These are phyloP conservation scores for Aureobasidium vineae DNA, from an alignment of 2,329 filamentous ascomycete species.

Conservation along the genomic window DNA sequence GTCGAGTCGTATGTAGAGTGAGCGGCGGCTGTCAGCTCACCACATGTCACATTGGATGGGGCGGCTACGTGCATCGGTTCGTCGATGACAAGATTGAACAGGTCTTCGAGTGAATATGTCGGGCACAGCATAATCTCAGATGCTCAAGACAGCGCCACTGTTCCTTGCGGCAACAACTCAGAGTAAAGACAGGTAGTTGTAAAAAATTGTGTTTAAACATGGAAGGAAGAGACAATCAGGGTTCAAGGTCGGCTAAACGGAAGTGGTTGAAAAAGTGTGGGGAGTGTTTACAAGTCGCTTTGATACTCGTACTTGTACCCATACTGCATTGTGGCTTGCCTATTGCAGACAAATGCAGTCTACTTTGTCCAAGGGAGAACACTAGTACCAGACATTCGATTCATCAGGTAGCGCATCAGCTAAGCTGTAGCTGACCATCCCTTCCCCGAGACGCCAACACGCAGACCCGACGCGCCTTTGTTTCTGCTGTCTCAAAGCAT, in stretches of 20 bases:
- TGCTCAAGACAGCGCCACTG: not conserved
- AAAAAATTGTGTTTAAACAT: not conserved
- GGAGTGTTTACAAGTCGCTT: constrained; percentile 13
- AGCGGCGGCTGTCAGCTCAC: not conserved
- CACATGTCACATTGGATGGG: constrained; percentile 7
- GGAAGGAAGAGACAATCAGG: not conserved
- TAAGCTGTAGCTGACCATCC: not conserved
- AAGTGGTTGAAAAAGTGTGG: not conserved
- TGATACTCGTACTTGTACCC: constrained; percentile 1
- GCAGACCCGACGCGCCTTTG: not conserved
- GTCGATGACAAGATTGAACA: not conserved
- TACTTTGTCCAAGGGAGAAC: not conserved
- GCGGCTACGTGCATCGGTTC: constrained; percentile 11
- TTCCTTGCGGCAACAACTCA: too few species aligned
- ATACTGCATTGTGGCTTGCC: not conserved
- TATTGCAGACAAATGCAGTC: constrained; percentile 4
- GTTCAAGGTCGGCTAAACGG: constrained; percentile 11
- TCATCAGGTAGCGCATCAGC: not conserved
- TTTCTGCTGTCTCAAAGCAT: not conserved
- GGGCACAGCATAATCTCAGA: not conserved
- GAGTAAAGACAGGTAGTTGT: not conserved
- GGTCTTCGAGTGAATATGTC: not conserved
- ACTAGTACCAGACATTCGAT: not conserved
- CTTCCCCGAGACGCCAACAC: not conserved
- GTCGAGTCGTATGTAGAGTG: not conserved